Evolutionary conservation across 192 early-diverging fungal genomes (phyloP).

Genomic region (Gonapodya prolifera): DNA sequence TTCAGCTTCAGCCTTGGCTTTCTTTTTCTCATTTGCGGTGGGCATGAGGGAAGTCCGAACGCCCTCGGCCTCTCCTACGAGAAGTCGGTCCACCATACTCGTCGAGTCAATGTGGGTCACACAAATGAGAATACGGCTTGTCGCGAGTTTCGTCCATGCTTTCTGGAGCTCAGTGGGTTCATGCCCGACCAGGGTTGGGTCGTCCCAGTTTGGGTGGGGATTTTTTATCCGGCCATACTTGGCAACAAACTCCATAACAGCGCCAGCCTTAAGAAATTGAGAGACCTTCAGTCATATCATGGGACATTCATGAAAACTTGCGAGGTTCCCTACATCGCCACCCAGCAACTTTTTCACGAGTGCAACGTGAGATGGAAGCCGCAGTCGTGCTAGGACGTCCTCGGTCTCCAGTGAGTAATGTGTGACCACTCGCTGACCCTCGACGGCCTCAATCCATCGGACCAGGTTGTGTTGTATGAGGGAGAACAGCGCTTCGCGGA

Average conservation of each 20-base stretch:
- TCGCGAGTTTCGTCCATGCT: neutral
- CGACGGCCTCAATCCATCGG: neutral
- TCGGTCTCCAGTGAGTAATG: neutral
- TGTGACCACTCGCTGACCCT: neutral
- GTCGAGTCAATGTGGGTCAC: neutral
- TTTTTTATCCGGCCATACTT: neutral
- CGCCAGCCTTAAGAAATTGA: neutral
- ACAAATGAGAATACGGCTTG: neutral
- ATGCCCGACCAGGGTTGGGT: neutral
- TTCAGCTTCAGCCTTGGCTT: neutral
- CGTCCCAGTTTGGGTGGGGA: neutral
- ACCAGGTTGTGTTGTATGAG: slow-evolving; percentile 1
- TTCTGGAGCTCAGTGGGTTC: neutral
- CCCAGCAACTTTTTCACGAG: neutral
- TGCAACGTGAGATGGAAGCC: neutral
- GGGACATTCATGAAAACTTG: neutral
- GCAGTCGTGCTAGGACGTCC: neutral
- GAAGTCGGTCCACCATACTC: neutral
- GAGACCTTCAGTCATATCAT: neutral
- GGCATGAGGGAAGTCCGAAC: neutral
- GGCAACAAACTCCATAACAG: neutral
- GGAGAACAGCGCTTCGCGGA: neutral
- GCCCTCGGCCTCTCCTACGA: neutral
- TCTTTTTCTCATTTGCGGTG: neutral
- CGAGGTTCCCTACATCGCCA: neutral